Conservation (phyloP, 2,329 filamentous ascomycete genomes). For the Colletotrichum limetticola region DNA sequence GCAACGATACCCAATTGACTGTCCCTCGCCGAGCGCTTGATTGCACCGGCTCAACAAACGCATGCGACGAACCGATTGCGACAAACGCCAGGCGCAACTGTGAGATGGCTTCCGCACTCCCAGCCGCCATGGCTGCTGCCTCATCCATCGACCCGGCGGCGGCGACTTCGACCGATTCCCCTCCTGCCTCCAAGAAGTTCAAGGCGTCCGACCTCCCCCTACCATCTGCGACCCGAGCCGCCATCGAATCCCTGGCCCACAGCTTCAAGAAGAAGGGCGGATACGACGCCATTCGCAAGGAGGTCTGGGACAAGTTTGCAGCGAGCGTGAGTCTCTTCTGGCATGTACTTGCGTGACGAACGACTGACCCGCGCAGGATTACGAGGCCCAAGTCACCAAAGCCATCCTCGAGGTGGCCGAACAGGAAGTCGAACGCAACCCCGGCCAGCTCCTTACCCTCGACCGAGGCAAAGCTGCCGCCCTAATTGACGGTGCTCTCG, state of each 20-base stretch:
- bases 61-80: conserved; percentile 3
- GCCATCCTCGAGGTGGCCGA: conserved; percentile 77
- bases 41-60: neutral
- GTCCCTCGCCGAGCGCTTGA: neutral
- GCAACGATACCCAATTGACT: neutral
- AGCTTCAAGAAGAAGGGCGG: conserved; percentile 89
- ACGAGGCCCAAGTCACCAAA: conserved; percentile 73
- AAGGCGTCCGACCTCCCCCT: conserved; percentile 82
- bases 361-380: conserved; percentile 61
- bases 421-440: conserved; percentile 79
- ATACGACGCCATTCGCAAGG: conserved; percentile 81
- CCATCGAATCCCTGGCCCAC: conserved; percentile 80
- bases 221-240: conserved; percentile 75
- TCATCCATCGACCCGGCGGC: conserved; percentile 1
- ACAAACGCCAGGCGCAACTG: neutral
- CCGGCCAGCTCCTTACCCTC: conserved; percentile 75
- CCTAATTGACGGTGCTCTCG: conserved; percentile 81
- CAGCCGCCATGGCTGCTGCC: conserved; percentile 17
- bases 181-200: conserved; percentile 57
- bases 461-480: conserved; percentile 79
- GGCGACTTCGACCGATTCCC: neutral
- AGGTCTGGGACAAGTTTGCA: conserved; percentile 80
- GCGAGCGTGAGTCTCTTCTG: conserved; percentile 64
- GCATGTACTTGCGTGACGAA: neutral
- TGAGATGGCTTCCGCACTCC: conserved; percentile 20